These are phyloP conservation scores for Stentor roeselii DNA, from an alignment of 73 alveolate genomes.

Conservation along the genomic window DNA sequence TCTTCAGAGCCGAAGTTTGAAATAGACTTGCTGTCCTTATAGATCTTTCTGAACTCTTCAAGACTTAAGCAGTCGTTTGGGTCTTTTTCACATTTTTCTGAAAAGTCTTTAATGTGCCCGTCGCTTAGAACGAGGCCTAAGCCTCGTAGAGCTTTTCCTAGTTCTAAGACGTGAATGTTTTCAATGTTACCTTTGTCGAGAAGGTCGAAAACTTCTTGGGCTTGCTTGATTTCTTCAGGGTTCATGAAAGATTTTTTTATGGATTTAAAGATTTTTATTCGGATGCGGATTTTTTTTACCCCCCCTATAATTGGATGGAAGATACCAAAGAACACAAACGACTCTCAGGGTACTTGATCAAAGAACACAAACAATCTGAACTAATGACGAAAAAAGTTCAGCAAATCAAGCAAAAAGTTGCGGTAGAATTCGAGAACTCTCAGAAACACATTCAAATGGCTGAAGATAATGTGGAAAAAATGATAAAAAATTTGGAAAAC, in stretches of 20 bases:
- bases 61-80: not conserved
- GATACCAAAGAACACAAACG: conserved; percentile 30
- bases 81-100: not conserved
- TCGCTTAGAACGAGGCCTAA: not conserved
- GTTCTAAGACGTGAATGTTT: not conserved
- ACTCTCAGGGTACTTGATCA: conserved; percentile 45
- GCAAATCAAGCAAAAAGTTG: conserved; percentile 31
- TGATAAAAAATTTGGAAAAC: conserved; percentile 18
- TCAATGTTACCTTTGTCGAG: too few relatives aligned
- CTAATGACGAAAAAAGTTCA: conserved; percentile 42
- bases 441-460: conserved; percentile 31
- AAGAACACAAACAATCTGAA: conserved; percentile 43
- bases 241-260: too few relatives aligned
- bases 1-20: not conserved
- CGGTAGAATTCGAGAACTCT: conserved; percentile 19
- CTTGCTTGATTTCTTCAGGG: too few relatives aligned
- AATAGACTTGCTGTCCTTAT: not conserved
- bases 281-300: not conserved
- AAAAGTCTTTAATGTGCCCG: not conserved
- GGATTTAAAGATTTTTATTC: too few relatives aligned
- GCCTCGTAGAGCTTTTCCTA: not conserved
- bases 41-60: not conserved
- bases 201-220: too few relatives aligned
- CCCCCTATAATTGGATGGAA: conserved; percentile 7
- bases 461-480: conserved; percentile 26